Evolutionary conservation across 345 rosid genomes (phyloP).

Genomic region (Boechera divaricarpa): DNA sequence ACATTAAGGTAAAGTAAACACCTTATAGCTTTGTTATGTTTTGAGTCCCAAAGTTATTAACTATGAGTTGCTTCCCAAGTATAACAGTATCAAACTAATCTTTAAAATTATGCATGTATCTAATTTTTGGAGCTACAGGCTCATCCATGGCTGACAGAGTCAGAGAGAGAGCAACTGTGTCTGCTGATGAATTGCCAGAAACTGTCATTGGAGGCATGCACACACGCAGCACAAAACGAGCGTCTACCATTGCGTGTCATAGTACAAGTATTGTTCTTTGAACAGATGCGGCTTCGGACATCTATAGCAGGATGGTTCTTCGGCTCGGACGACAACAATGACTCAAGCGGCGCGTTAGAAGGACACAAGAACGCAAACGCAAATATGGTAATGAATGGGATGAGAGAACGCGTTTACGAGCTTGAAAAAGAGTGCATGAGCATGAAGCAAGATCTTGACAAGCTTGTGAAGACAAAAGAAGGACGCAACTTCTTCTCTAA

Average conservation of each 20-base stretch:
- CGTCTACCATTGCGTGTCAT: constrained; percentile 85
- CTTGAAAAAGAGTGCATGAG: constrained; percentile 79
- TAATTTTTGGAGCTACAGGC: constrained; percentile 56
- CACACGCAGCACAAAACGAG: constrained; percentile 95
- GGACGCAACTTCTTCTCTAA: constrained; percentile 64
- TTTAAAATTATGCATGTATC: not conserved
- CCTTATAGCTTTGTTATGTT: not conserved
- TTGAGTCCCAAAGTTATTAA: not conserved
- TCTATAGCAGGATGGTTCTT: constrained; percentile 72
- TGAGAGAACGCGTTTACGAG: constrained; percentile 72
- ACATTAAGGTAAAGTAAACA: constrained; percentile 73
- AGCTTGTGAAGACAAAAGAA: constrained; percentile 67
- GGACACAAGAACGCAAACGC: constrained; percentile 47
- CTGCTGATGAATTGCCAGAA: constrained; percentile 87
- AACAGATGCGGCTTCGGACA: constrained; percentile 84
- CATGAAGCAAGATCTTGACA: constrained; percentile 82
- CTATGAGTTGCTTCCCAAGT: not conserved
- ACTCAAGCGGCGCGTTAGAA: constrained; percentile 51
- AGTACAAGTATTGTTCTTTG: constrained; percentile 90
- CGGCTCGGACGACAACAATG: constrained; percentile 65
- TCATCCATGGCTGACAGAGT: constrained; percentile 87
- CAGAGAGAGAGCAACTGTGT: constrained; percentile 79
- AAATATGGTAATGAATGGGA: constrained; percentile 50
- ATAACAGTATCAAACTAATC: not conserved
- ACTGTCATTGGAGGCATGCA: constrained; percentile 87